Base-by-base conservation (phyloP, 2,329 filamentous ascomycete species). In the Sclerotinia minor region DNA sequence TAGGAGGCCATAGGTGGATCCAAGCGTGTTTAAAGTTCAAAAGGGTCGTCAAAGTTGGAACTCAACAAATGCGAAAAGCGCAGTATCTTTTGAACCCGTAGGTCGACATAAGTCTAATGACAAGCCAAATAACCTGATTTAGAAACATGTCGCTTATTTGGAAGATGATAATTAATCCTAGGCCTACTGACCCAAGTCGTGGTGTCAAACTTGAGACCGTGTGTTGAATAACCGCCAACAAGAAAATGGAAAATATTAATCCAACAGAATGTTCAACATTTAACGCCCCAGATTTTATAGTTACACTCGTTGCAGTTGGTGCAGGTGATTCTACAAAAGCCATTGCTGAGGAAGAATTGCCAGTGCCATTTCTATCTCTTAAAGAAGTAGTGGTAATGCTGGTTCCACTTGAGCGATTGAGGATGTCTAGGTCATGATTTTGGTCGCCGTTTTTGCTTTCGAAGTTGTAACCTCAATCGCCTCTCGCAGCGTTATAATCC, bases 401-500 rank as follows among this genome's bases (percentile, higher is more conserved):
- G 21, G 17, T 26, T 41, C n/a, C 9, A 64, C 17, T 44, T 21
- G 9, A 32, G 38, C 21, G 21, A 21, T 21, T 60, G 57, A 47
- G 9, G 24, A 60, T 44, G n/a, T 9, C 61, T 17, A 29, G 21
- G 32, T 24, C 11, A 17, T 24, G 1, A 32, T 15, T 32, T 41
- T 35, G 13, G 24, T 41, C 5, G 32, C 21, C 19, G 15, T 15
- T 17, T 7, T 67, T n/a, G 19, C 24, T 13, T 19, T 53, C 11
- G 26, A 44, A 45, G 3, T 61, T 19, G 32, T 26, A 52, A 8
- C 45, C 4, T 49, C 32, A 24, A 58, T 24, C 13, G 26, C 67
- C n/a, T 29, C 38, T n/a, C 50, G 63, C 69, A 70, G 5, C 57
- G 49, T 38, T 67, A 54, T 24, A 67, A 24, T 24, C 47, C 73